Conservation (phyloP, 2,329 filamentous ascomycete genomes). For the Chaetomiaceae sp. region DNA sequence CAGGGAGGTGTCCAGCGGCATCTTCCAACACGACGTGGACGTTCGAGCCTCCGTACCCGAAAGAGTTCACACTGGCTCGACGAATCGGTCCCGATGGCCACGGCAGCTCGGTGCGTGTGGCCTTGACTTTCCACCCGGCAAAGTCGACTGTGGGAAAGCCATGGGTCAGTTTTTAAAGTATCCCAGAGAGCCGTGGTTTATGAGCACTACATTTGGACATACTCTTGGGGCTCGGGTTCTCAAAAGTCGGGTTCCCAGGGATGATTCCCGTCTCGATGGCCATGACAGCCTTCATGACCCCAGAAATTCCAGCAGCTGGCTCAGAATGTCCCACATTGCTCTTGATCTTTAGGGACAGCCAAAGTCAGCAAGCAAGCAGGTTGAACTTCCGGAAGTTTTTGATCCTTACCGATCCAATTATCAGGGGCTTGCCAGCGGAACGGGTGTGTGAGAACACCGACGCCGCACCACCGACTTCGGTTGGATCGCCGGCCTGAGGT, state of each 20-base stretch:
- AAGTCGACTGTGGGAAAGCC: slow-evolving; percentile 5
- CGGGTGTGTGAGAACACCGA: slow-evolving; percentile 24
- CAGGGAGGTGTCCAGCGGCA: neutral
- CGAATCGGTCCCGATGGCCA: slow-evolving; percentile 23
- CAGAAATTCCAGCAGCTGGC: slow-evolving; percentile 21
- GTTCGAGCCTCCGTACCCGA: slow-evolving; percentile 21
- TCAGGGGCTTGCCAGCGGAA: slow-evolving; percentile 8
- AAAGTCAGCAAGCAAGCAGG: neutral
- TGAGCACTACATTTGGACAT: too few species aligned
- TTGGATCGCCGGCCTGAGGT: slow-evolving; percentile 34
- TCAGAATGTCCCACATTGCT: slow-evolving; percentile 34
- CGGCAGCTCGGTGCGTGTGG: slow-evolving; percentile 10
- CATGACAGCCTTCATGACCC: slow-evolving; percentile 31
- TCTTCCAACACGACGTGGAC: slow-evolving; percentile 17
- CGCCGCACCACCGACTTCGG: slow-evolving; percentile 33
- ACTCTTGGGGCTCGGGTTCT: slow-evolving; percentile 18
- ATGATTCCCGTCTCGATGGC: slow-evolving; percentile 30
- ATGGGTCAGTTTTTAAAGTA: neutral
- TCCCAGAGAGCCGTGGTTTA: too few species aligned
- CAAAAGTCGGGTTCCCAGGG: slow-evolving; percentile 25
- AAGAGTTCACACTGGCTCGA: slow-evolving; percentile 17
- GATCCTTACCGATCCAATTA: slow-evolving; percentile 24
- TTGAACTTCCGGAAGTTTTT: neutral
- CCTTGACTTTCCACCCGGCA: slow-evolving; percentile 12
- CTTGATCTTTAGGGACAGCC: slow-evolving; percentile 21